Percentiles rank a stretch among this genome's conserved stretches.
These are phyloP conservation scores for Fusarium sterilihyphosum DNA, from an alignment of 2,329 filamentous ascomycete species.

Conservation along the genomic window DNA sequence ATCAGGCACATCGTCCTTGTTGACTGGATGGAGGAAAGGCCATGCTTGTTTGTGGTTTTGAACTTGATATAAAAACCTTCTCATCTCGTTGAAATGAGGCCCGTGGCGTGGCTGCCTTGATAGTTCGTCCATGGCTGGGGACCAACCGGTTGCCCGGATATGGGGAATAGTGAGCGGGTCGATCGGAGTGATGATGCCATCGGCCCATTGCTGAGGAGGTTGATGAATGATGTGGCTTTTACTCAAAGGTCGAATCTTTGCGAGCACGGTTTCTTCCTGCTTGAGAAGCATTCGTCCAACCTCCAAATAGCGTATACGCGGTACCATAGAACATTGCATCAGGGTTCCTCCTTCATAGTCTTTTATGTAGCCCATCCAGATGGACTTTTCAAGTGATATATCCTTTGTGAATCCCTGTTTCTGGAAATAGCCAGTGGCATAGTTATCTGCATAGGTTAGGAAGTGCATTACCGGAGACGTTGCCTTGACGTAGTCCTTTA, in stretches of 20 bases:
- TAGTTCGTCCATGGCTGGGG: constrained; percentile 95
- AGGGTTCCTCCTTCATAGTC: constrained; percentile 99
- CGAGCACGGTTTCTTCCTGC: constrained; percentile 93
- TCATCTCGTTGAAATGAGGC: constrained; percentile 92
- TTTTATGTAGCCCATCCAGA: constrained; percentile 99
- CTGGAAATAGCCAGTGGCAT: constrained; percentile 98
- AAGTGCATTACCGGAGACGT: constrained; percentile 98
- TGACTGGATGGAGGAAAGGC: constrained; percentile 95
- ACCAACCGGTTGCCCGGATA: constrained; percentile 93
- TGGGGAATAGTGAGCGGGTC: constrained; percentile 89
- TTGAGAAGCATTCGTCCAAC: constrained; percentile 93
- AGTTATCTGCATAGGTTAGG: constrained; percentile 97
- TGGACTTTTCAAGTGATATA: constrained; percentile 86
- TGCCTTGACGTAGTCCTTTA: constrained; percentile 98
- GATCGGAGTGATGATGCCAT: constrained; percentile 72
- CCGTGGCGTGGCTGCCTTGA: constrained; percentile 94
- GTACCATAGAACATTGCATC: constrained; percentile 99
- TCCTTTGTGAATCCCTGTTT: constrained; percentile 99
- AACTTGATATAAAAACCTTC: constrained; percentile 91
- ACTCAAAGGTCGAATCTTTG: constrained; percentile 92
- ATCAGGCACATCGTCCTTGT: constrained; percentile 92
- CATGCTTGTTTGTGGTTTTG: constrained; percentile 93
- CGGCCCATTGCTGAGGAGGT: constrained; percentile 87
- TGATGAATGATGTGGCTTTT: constrained; percentile 87
- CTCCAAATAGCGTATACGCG: constrained; percentile 92